Conservation (phyloP, 2,329 filamentous ascomycete species). For the Beauveria medogensis region DNA sequence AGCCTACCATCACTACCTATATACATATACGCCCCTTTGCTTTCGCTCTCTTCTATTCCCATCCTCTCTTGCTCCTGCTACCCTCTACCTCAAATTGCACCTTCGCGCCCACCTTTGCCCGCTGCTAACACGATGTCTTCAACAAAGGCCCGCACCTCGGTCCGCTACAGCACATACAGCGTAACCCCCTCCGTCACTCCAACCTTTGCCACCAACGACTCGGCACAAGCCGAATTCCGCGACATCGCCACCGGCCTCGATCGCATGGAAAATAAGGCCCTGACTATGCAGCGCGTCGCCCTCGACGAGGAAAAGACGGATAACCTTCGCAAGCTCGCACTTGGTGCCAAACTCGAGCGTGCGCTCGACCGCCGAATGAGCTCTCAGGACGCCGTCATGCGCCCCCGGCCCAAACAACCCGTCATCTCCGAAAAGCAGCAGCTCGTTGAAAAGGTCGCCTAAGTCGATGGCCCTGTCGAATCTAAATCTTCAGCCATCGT, state of each 20-base stretch:
- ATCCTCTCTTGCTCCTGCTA: background rate
- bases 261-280: constrained; percentile 82
- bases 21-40: background rate
- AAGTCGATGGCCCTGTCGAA: constrained; percentile 5
- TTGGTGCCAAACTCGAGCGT: constrained; percentile 26
- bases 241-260: constrained; percentile 74
- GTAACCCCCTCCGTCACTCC: constrained; percentile 52
- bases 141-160: constrained; percentile 41
- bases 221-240: constrained; percentile 48
- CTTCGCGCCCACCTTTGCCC: background rate
- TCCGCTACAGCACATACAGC: constrained; percentile 54
- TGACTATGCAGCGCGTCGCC: constrained; percentile 72
- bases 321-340: constrained; percentile 12
- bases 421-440: constrained; percentile 29
- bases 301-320: constrained; percentile 33
- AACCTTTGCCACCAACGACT: constrained; percentile 45
- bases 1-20: background rate
- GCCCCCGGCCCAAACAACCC: constrained; percentile 36
- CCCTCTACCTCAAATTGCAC: background rate
- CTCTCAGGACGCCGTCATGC: constrained; percentile 81
- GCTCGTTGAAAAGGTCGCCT: constrained; percentile 27
- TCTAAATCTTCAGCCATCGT: background rate
- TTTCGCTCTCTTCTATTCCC: background rate
- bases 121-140: constrained; percentile 15
- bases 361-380: constrained; percentile 81